Base-by-base conservation (phyloP, 768 basidiomycete species). In the Psilocybe sp. region DNA sequence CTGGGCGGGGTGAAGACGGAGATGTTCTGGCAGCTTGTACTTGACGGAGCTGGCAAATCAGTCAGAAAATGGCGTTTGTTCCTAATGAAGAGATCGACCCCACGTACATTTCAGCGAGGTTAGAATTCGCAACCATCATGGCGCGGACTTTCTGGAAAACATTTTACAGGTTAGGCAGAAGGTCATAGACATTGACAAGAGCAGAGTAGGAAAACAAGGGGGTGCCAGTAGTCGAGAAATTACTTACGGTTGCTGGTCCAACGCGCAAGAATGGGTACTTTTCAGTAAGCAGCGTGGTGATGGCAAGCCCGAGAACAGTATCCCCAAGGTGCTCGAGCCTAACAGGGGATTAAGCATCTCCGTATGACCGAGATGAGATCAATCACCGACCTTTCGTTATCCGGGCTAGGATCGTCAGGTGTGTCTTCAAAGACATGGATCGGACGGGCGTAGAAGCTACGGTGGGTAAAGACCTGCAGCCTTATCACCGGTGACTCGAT, bases 241-340 rank as follows among this genome's bases (percentile, higher is more conserved):
- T 10, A 35, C 79, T 62, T 63, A 87, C 89, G 49, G 89, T 89
- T 3, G 84, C 80, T 14, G 89, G 87, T 2, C 89, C 89, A 36
- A 92, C 89, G 15, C 80, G 82, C 15, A 92, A 67, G 45, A 79
- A 74, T 0, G 89, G 89, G 67, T 79, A 87, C 60, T 76, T 73
- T 16, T 85, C 76, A 40, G 77, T 64, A 62, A 92, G 69, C 33
- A 91, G 73, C 44, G 63, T 67, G 0, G 89, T 91, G 32, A 90
- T 82, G 23, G 81, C 69, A 16, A 91, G 65, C 18, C 80, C 79
- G 1, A 92, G 73, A 32, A 92, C 87, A 4, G 81, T 71, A 62
- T 92, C 89, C 0, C 89, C 89, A 2, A 90, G 67, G 65, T 89
- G 85, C 61, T 92, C 89, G 45, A 79, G 78, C 61, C 89, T 91